Percentiles rank a stretch among this genome's conserved stretches.
These are phyloP conservation scores for Penicillium samsonianum DNA, from an alignment of 495 filamentous ascomycete genomes.

Conservation along the genomic window DNA sequence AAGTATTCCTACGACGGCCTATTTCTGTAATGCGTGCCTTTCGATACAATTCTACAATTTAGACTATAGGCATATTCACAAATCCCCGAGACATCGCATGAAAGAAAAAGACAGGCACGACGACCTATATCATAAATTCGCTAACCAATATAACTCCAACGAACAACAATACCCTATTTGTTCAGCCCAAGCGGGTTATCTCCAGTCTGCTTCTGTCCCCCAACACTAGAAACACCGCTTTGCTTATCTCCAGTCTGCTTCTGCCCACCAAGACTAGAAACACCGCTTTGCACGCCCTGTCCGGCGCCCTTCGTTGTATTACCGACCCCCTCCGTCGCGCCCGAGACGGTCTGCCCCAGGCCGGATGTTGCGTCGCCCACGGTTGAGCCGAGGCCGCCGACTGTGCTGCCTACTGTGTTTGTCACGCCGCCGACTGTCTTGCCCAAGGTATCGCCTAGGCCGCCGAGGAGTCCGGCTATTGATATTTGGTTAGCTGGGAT, in stretches of 20 bases:
- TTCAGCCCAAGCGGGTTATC: constrained; percentile 31
- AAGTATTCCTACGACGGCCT: too few species aligned
- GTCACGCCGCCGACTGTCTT: constrained; percentile 41
- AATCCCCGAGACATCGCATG: neutral
- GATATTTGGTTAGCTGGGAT: neutral
- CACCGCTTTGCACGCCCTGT: constrained; percentile 12
- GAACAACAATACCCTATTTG: neutral
- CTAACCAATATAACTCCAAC: neutral
- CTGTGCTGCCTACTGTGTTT: constrained; percentile 34
- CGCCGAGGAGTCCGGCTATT: constrained; percentile 33
- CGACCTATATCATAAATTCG: constrained; percentile 16
- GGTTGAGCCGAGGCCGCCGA: constrained; percentile 39
- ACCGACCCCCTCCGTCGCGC: constrained; percentile 34
- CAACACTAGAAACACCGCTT: constrained; percentile 17
- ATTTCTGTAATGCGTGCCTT: too few species aligned
- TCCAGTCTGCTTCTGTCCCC: constrained; percentile 27
- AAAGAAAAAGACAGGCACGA: constrained; percentile 7
- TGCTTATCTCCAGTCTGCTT: constrained; percentile 28
- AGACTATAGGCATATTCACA: too few species aligned
- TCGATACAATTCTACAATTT: too few species aligned
- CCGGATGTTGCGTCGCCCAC: constrained; percentile 37
- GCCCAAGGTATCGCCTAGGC: constrained; percentile 38
- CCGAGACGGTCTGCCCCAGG: constrained; percentile 37
- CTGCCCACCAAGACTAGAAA: constrained; percentile 23
- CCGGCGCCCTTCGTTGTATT: constrained; percentile 35